A percentile compares a stretch with the other conserved stretches of the same genome.
Conservation (phyloP, 2,329 filamentous ascomycete species). For the Ciborinia camelliae region DNA sequence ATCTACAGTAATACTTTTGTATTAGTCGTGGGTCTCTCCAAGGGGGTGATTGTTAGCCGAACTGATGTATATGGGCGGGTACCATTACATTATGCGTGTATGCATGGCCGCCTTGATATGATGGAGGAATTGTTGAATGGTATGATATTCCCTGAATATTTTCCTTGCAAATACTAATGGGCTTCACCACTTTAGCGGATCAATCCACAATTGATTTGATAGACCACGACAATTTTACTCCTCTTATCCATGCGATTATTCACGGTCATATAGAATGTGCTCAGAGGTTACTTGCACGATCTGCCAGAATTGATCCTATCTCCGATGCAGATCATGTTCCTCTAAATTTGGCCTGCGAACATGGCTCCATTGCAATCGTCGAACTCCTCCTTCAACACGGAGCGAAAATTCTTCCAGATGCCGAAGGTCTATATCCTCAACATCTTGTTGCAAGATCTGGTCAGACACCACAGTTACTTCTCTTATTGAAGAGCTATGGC, state of each 20-base stretch:
- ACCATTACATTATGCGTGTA: constrained; percentile 91
- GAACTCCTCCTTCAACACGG: constrained; percentile 77
- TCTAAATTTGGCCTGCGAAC: constrained; percentile 90
- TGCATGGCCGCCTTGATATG: constrained; percentile 87
- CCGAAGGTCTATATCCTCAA: constrained; percentile 94
- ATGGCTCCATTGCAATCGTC: constrained; percentile 81
- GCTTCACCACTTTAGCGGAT: constrained; percentile 48
- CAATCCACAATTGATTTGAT: constrained; percentile 77
- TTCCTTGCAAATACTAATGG: not conserved
- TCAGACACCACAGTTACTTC: constrained; percentile 72
- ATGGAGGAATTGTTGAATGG: constrained; percentile 68
- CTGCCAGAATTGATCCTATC: constrained; percentile 80
- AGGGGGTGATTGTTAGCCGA: constrained; percentile 71
- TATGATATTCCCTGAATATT: constrained; percentile 34
- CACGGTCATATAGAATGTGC: constrained; percentile 81
- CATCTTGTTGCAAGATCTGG: constrained; percentile 91
- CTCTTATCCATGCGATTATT: constrained; percentile 91
- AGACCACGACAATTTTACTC: constrained; percentile 96
- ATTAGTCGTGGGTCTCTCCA: constrained; percentile 69
- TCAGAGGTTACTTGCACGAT: constrained; percentile 68
- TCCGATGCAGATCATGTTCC: constrained; percentile 91
- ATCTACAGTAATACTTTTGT: constrained; percentile 86
- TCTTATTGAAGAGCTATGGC: constrained; percentile 78
- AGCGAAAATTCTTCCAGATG: constrained; percentile 84
- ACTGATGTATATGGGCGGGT: constrained; percentile 93